These are phyloP conservation scores for Cephalotrichum gorgonifer DNA, from an alignment of 2,329 filamentous ascomycete species.

Conservation along the genomic window DNA sequence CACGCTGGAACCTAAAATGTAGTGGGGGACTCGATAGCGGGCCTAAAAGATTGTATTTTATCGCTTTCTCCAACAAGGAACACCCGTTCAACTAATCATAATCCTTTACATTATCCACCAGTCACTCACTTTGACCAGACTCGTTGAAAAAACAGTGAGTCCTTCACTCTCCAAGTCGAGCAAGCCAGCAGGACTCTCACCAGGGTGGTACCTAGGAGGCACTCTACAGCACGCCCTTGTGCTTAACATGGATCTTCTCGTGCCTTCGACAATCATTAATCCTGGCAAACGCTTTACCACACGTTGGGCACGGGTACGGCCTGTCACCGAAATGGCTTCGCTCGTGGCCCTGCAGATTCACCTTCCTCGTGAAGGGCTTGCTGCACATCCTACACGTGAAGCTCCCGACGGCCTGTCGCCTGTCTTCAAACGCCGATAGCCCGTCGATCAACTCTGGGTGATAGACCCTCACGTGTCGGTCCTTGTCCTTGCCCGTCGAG, in stretches of 20 bases:
- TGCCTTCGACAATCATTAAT: conserved; percentile 22
- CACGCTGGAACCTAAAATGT: not conserved
- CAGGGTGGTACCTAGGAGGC: too few relatives aligned
- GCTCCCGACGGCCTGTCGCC: conserved; percentile 9
- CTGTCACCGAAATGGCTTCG: conserved; percentile 23
- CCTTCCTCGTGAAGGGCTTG: conserved; percentile 25
- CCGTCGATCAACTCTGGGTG: conserved; percentile 14
- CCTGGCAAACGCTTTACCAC: conserved; percentile 21
- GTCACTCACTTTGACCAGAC: too few relatives aligned
- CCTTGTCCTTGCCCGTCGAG: conserved; percentile 24
- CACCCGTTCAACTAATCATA: too few relatives aligned
- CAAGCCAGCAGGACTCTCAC: too few relatives aligned
- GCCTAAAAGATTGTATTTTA: too few relatives aligned
- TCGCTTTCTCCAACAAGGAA: too few relatives aligned
- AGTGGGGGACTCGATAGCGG: too few relatives aligned
- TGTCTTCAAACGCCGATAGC: conserved; percentile 6
- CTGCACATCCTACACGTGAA: conserved; percentile 22
- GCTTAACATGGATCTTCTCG: conserved; percentile 15
- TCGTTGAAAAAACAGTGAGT: too few relatives aligned
- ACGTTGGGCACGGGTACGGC: conserved; percentile 18
- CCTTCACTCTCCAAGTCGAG: too few relatives aligned
- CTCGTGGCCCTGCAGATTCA: conserved; percentile 22
- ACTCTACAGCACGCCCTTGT: not conserved
- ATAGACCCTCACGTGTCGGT: conserved; percentile 18
- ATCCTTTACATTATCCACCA: too few relatives aligned